phyloP scores from a whole-genome alignment of 768 basidiomycete species.

The Rickenella mellea region DNA sequence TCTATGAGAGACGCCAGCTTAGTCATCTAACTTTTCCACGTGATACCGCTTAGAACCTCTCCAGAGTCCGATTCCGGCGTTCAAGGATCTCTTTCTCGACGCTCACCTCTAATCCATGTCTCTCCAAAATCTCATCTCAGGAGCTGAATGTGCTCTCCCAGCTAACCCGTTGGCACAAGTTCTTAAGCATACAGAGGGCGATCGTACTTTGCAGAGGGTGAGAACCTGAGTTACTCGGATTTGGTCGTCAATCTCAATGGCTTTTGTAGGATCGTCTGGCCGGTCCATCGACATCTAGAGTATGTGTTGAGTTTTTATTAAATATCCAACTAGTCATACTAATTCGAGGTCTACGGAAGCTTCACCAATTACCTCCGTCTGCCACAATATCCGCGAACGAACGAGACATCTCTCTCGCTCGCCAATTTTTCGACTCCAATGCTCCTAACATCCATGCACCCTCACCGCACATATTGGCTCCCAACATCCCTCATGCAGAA shows the following conservation, averaged over 20 bases:
- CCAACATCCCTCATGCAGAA: background rate
- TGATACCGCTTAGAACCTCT: no score
- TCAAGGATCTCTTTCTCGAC: background rate
- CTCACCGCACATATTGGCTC: conserved; percentile 3
- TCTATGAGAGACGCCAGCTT: no score
- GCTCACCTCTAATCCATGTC: conserved; percentile 37
- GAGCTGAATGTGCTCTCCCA: conserved; percentile 78
- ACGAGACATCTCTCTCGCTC: conserved; percentile 65
- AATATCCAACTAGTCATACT: background rate
- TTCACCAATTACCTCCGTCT: conserved; percentile 68
- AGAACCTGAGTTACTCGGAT: background rate
- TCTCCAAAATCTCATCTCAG: conserved; percentile 72
- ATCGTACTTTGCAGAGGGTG: conserved; percentile 83
- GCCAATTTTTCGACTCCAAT: conserved; percentile 64
- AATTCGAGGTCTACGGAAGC: conserved; percentile 25
- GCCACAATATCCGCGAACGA: conserved; percentile 38
- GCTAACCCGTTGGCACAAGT: conserved; percentile 85
- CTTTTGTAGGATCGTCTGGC: conserved; percentile 56
- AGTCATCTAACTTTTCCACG: no score
- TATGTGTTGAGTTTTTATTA: conserved; percentile 21
- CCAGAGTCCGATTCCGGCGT: no score
- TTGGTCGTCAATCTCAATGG: background rate
- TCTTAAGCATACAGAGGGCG: conserved; percentile 81
- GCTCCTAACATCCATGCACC: conserved; percentile 5
- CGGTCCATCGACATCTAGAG: conserved; percentile 64